These are phyloP conservation scores for Laguncularia racemosa DNA, from an alignment of 345 rosid genomes.

Conservation along the genomic window DNA sequence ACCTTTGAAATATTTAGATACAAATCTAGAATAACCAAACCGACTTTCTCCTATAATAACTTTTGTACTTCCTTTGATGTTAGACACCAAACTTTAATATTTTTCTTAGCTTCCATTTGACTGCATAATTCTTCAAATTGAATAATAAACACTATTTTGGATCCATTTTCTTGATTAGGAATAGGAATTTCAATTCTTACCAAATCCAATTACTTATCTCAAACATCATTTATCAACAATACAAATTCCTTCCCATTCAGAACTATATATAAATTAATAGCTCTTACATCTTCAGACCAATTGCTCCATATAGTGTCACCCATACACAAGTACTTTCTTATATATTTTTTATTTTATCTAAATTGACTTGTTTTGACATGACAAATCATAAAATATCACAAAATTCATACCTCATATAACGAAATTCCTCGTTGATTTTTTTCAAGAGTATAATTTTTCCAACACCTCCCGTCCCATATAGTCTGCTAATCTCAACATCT, in stretches of 20 bases:
- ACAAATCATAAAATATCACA: slow-evolving; percentile 15
- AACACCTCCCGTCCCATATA: slow-evolving; percentile 15
- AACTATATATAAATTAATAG: background rate
- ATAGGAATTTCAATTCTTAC: slow-evolving; percentile 14
- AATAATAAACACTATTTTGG: slow-evolving; percentile 19
- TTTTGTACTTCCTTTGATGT: slow-evolving; percentile 1
- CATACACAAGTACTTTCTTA: background rate
- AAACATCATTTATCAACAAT: slow-evolving; percentile 14
- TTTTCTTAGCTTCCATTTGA: slow-evolving; percentile 14
- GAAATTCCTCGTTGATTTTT: slow-evolving; percentile 9
- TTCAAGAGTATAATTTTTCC: slow-evolving; percentile 19
- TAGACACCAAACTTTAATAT: slow-evolving; percentile 8
- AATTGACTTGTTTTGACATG: slow-evolving; percentile 4
- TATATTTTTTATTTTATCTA: background rate
- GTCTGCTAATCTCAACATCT: slow-evolving; percentile 5
- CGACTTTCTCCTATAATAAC: slow-evolving; percentile 17
- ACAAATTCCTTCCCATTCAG: slow-evolving; percentile 13
- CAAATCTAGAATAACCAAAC: slow-evolving; percentile 1
- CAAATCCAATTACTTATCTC: slow-evolving; percentile 7
- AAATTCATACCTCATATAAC: background rate
- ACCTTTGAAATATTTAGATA: background rate
- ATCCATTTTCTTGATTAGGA: background rate
- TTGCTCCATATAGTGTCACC: background rate
- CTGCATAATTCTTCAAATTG: slow-evolving; percentile 17
- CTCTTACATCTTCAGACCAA: background rate